phyloP scores from a whole-genome alignment of 345 rosid species.

The Cardamine resedifolia region DNA sequence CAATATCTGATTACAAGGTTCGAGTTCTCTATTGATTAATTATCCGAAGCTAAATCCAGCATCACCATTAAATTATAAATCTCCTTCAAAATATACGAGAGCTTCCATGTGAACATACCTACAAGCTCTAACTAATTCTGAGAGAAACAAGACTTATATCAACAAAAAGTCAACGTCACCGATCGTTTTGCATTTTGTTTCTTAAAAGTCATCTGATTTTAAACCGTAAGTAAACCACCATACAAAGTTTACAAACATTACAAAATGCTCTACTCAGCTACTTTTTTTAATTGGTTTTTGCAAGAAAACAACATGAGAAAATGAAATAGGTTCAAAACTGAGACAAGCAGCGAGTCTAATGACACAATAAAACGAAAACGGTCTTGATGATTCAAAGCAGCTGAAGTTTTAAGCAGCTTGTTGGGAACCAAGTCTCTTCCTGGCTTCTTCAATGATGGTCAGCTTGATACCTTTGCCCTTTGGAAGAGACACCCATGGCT shows the following conservation, averaged over 20 bases:
- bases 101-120: too few species aligned
- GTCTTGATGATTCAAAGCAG: not conserved
- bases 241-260: slow-evolving; percentile 3
- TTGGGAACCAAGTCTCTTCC: slow-evolving; percentile 71
- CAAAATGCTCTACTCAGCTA: slow-evolving; percentile 30
- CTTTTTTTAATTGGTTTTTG: slow-evolving; percentile 1
- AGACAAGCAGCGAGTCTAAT: slow-evolving; percentile 13
- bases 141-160: too few species aligned
- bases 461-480: slow-evolving; percentile 90
- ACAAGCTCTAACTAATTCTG: too few species aligned
- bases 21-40: too few species aligned
- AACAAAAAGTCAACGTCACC: not conserved
- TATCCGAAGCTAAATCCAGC: too few species aligned
- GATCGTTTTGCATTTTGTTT: not conserved
- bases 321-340: slow-evolving; percentile 16
- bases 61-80: too few species aligned
- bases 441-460: slow-evolving; percentile 80
- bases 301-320: slow-evolving; percentile 8
- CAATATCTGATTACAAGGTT: too few species aligned
- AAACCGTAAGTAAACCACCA: slow-evolving; percentile 11
- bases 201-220: not conserved
- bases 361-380: not conserved
- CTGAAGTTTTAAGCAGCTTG: slow-evolving; percentile 35
- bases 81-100: too few species aligned
- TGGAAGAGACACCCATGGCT: slow-evolving; percentile 89